These are phyloP conservation scores for Debaryomyces udenii DNA, from an alignment of 1,139 yeast genomes.

Conservation along the genomic window DNA sequence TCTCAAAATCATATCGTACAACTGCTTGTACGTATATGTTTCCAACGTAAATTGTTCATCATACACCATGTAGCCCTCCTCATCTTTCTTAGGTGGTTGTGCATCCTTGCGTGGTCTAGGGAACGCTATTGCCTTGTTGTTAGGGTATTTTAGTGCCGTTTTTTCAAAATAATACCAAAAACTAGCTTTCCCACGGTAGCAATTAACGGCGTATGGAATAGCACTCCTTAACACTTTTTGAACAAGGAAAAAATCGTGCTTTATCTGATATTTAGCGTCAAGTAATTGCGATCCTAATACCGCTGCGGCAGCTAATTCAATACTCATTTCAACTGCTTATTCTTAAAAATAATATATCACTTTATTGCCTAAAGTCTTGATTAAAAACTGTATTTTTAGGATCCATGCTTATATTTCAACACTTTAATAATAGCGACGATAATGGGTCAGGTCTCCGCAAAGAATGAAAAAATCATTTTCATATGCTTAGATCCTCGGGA, in stretches of 20 bases:
- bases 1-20: conserved; percentile 65
- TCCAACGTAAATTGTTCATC: conserved; percentile 66
- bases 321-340: conserved; percentile 26
- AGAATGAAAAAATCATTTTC: too few relatives aligned
- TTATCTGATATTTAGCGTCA: conserved; percentile 55
- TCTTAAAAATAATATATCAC: not conserved
- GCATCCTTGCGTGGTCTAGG: conserved; percentile 55
- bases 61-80: conserved; percentile 37
- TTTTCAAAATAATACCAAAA: conserved; percentile 69
- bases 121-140: conserved; percentile 59
- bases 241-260: conserved; percentile 55
- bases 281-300: conserved; percentile 47
- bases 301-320: conserved; percentile 50
- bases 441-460: too few relatives aligned
- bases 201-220: conserved; percentile 45
- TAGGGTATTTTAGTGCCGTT: conserved; percentile 52
- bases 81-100: conserved; percentile 31
- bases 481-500: too few relatives aligned
- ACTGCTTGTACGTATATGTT: conserved; percentile 65
- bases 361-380: not conserved
- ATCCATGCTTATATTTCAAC: too few relatives aligned
- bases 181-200: conserved; percentile 54
- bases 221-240: conserved; percentile 46
- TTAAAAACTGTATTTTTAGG: too few relatives aligned
- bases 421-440: too few relatives aligned